A percentile compares a stretch with the other conserved stretches of the same genome.
phyloP scores from a whole-genome alignment of 257 asterid genomes.

The Plantago ovata region DNA sequence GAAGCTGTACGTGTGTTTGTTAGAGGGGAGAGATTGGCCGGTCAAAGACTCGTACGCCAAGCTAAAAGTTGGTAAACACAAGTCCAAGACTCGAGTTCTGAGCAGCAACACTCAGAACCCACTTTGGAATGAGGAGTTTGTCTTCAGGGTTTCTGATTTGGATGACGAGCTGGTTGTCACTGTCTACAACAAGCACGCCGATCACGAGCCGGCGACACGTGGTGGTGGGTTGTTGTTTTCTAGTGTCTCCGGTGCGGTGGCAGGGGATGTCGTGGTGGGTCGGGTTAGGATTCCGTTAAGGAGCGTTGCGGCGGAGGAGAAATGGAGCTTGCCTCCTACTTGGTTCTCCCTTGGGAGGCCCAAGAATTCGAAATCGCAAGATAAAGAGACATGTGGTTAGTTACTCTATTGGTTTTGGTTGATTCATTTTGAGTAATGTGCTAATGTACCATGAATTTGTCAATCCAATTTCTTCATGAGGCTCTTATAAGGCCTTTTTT shows the following conservation, averaged over 20 bases:
- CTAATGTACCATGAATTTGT: background rate
- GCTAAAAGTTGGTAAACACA: slow-evolving; percentile 58
- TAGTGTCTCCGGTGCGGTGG: slow-evolving; percentile 36
- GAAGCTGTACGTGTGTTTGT: slow-evolving; percentile 63
- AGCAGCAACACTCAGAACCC: slow-evolving; percentile 51
- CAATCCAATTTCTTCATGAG: too few relatives aligned
- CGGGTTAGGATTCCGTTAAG: slow-evolving; percentile 66
- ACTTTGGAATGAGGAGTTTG: slow-evolving; percentile 87
- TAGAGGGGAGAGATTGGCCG: slow-evolving; percentile 62
- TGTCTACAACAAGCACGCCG: slow-evolving; percentile 43
- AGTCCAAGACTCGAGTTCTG: slow-evolving; percentile 60
- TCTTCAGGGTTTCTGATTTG: slow-evolving; percentile 56
- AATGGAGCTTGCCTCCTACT: slow-evolving; percentile 65
- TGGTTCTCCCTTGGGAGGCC: slow-evolving; percentile 65
- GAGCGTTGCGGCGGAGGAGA: slow-evolving; percentile 64
- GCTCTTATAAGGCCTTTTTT: too few relatives aligned
- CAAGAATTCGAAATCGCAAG: slow-evolving; percentile 37
- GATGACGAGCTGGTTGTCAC: slow-evolving; percentile 63
- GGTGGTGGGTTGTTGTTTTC: slow-evolving; percentile 59
- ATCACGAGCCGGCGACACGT: slow-evolving; percentile 27
- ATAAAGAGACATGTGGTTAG: slow-evolving; percentile 54
- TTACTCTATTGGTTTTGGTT: background rate
- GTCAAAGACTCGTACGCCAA: slow-evolving; percentile 64
- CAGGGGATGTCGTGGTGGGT: slow-evolving; percentile 48
- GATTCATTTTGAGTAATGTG: slow-evolving; percentile 7